Evolutionary conservation across 2,329 filamentous ascomycete genomes (phyloP).

Genomic region (Diaporthe humulicola): DNA sequence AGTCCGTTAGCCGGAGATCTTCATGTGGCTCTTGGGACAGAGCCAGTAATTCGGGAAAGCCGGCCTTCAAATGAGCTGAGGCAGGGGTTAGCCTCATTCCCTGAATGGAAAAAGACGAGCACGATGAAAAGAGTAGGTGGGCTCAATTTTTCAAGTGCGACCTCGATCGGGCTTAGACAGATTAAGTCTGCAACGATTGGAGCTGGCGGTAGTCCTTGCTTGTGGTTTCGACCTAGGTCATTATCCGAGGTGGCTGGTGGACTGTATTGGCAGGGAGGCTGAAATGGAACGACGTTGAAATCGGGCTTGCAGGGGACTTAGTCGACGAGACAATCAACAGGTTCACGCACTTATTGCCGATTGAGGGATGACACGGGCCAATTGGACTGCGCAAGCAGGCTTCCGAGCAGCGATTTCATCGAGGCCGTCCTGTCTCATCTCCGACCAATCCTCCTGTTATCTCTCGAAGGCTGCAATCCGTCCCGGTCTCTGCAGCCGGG

Average conservation of each 20-base stretch:
- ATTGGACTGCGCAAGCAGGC: conserved; percentile 11
- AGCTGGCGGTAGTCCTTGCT: not conserved
- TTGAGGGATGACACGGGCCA: conserved; percentile 21
- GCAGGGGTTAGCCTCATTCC: conserved; percentile 25
- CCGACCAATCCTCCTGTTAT: conserved; percentile 19
- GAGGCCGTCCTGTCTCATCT: conserved; percentile 26
- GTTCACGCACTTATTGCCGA: conserved; percentile 14
- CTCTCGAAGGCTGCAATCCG: not conserved
- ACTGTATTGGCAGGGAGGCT: conserved; percentile 24
- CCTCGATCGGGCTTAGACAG: conserved; percentile 7
- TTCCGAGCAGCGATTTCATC: conserved; percentile 28
- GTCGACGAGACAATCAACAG: not conserved
- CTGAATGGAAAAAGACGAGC: conserved; percentile 36
- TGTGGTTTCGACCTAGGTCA: conserved; percentile 9
- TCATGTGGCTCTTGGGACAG: conserved; percentile 19
- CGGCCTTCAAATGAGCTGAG: conserved; percentile 30
- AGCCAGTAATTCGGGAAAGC: conserved; percentile 36
- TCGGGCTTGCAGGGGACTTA: conserved; percentile 18
- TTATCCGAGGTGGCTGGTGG: conserved; percentile 7
- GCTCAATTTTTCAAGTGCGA: not conserved
- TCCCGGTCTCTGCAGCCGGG: conserved; percentile 1
- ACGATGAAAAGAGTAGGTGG: conserved; percentile 13
- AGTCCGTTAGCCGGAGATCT: conserved; percentile 34
- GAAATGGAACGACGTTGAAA: conserved; percentile 35
- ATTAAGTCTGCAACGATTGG: not conserved